Evolutionary conservation across 768 basidiomycete species (phyloP).

Genomic region (Boletellus emodensis): DNA sequence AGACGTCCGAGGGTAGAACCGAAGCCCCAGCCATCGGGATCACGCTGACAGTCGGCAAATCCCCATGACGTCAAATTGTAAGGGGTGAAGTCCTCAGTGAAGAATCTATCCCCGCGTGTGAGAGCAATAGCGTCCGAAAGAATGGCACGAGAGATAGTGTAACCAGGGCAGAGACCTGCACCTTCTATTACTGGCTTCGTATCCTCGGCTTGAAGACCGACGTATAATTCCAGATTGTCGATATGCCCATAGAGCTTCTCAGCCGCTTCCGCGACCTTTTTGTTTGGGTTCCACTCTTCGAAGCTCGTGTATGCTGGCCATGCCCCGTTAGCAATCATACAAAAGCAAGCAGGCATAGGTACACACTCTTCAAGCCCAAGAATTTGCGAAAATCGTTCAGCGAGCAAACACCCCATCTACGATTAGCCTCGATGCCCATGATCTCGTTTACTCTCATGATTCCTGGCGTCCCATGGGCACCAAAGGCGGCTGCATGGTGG

Average conservation of each 20-base stretch:
- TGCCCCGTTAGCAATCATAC: neutral
- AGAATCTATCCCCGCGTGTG: constrained; percentile 80
- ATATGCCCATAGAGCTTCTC: constrained; percentile 77
- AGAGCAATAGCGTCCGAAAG: constrained; percentile 83
- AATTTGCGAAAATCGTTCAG: constrained; percentile 83
- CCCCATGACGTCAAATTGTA: constrained; percentile 82
- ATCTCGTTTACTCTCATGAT: constrained; percentile 75
- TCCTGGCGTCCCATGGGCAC: constrained; percentile 73
- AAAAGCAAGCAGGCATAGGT: neutral
- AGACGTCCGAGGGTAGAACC: constrained; percentile 68
- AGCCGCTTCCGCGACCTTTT: constrained; percentile 63
- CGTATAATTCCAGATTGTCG: constrained; percentile 75
- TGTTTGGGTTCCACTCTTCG: constrained; percentile 77
- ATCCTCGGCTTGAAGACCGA: constrained; percentile 76
- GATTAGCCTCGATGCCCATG: constrained; percentile 78
- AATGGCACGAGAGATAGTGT: constrained; percentile 82
- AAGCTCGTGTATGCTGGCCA: constrained; percentile 60
- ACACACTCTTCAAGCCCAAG: constrained; percentile 70
- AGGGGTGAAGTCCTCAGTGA: constrained; percentile 78
- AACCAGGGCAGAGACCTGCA: constrained; percentile 83
- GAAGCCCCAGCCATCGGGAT: constrained; percentile 66
- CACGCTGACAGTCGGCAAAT: constrained; percentile 76
- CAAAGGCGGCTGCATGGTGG: constrained; percentile 67
- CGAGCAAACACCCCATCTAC: constrained; percentile 77
- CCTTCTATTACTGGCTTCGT: constrained; percentile 71